Base-by-base conservation (phyloP, 768 basidiomycete genomes). In the Baorangia bicolor region DNA sequence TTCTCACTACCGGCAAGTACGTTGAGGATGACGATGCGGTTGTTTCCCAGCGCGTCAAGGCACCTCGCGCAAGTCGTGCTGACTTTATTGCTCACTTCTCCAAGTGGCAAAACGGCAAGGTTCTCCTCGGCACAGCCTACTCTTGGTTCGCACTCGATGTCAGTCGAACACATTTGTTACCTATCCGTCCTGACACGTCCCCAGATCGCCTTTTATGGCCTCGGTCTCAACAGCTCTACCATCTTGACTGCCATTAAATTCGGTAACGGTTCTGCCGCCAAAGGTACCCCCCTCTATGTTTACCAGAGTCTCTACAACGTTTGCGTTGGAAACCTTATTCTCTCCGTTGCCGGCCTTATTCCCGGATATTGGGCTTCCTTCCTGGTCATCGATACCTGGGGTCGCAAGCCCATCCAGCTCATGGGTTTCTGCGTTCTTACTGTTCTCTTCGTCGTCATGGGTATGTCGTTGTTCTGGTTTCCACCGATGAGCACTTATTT, bases 101-200 rank as follows among this genome's bases (percentile, higher is more conserved):
- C 46, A 74, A 87, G 64, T 88, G 87, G 87, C 64, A 85, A 71
- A 92, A 96, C 71, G 70, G 80, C 61, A 95, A 94, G 74, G 74
- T 92, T 48, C 79, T 94, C 52, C 70, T 94, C 44, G 93, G 90
- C 16, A 79, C 85, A 0, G 71, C 90, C 0, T 94, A 87, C 69
- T 89, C 87, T 10, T 95, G 93, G 93, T 94, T 94, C 58, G 92
- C 92, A 10, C 81, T 93, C 25, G 92, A 91, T 62, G 86, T 86
- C 31, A 51, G 87, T 77, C 7, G 2, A 20, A 28, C n/a, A 8
- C 18, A 7, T 16, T 45, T 21, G 28, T 46, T 16, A 18, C 10
- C 34, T 21, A 11, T 21, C 20, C n/a, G 9, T 45, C 30, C 48
- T 56, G n/a, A 63, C 41, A 7, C 44, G 18, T 27, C 48, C 60